These are phyloP conservation scores for Teratosphaeria zuluensis DNA, from an alignment of 2,329 filamentous ascomycete species.

Conservation along the genomic window DNA sequence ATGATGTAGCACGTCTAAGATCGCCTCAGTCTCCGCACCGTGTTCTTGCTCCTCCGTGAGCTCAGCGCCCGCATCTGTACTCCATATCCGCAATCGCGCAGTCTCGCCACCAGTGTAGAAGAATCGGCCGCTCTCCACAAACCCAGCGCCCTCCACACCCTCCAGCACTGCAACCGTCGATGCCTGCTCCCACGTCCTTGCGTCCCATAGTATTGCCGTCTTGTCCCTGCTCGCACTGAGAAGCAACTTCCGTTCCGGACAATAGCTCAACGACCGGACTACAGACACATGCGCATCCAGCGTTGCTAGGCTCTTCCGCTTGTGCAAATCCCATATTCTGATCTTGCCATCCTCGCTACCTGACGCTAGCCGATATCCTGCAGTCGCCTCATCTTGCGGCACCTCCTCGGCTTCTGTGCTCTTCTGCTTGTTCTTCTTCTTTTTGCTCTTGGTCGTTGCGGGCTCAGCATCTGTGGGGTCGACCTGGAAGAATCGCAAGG, in stretches of 20 bases:
- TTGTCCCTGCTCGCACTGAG: slow-evolving; percentile 86
- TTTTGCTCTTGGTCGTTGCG: slow-evolving; percentile 25
- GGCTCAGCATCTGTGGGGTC: slow-evolving; percentile 14
- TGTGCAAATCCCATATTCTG: slow-evolving; percentile 83
- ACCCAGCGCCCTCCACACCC: slow-evolving; percentile 73
- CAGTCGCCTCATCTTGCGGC: slow-evolving; percentile 41
- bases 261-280: slow-evolving; percentile 80
- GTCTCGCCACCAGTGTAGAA: slow-evolving; percentile 80
- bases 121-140: slow-evolving; percentile 59
- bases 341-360: slow-evolving; percentile 92
- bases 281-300: slow-evolving; percentile 92
- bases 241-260: slow-evolving; percentile 60
- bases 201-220: slow-evolving; percentile 87
- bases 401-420: slow-evolving; percentile 39
- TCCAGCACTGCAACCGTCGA: slow-evolving; percentile 79
- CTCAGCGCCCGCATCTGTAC: slow-evolving; percentile 65
- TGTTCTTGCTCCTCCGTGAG: slow-evolving; percentile 63
- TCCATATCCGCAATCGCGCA: slow-evolving; percentile 76
- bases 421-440: slow-evolving; percentile 38
- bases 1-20: slow-evolving; percentile 63
- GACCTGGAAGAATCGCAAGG: slow-evolving; percentile 77
- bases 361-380: slow-evolving; percentile 71
- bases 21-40: slow-evolving; percentile 51
- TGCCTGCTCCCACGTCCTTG: slow-evolving; percentile 70
- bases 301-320: slow-evolving; percentile 63